A percentile compares a stretch with the other conserved stretches of the same genome.
Evolutionary conservation across 2,329 filamentous ascomycete species (phyloP).

Genomic region (Gaeumannomyces tritici): DNA sequence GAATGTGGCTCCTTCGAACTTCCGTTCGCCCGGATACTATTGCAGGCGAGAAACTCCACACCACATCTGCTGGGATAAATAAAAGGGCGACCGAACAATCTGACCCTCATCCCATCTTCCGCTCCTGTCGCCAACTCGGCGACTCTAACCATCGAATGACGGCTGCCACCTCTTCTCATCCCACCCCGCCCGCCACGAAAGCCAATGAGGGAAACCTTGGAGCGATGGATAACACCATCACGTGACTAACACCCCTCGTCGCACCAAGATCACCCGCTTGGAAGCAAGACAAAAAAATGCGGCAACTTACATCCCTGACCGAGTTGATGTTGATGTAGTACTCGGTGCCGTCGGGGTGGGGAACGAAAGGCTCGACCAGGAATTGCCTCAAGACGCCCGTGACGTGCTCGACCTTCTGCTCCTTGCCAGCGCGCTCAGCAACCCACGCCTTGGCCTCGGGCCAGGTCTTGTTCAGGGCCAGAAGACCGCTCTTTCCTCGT

Average conservation of each 20-base stretch:
- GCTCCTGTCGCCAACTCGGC: not conserved
- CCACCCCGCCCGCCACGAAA: too few species aligned
- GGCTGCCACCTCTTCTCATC: not conserved
- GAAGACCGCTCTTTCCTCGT: constrained; percentile 94
- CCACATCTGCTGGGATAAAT: not conserved
- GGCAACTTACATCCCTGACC: constrained; percentile 83
- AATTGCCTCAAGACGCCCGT: constrained; percentile 87
- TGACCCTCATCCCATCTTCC: not conserved
- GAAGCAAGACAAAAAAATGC: not conserved
- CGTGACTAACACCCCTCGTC: not conserved
- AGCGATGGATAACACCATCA: not conserved
- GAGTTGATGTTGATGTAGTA: constrained; percentile 99
- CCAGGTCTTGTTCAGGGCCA: constrained; percentile 97
- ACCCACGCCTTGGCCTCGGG: constrained; percentile 89
- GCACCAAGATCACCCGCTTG: not conserved
- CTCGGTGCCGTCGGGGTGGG: constrained; percentile 89
- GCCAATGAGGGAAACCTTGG: not conserved
- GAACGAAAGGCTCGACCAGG: constrained; percentile 96
- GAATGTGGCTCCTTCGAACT: not conserved
- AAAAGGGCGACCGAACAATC: not conserved
- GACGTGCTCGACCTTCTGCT: constrained; percentile 85
- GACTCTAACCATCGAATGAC: not conserved
- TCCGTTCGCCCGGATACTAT: not conserved
- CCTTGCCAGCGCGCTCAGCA: constrained; percentile 82
- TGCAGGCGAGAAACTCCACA: not conserved